Base-by-base conservation (phyloP, 1,139 yeast species). In the Candida albicans region DNA sequence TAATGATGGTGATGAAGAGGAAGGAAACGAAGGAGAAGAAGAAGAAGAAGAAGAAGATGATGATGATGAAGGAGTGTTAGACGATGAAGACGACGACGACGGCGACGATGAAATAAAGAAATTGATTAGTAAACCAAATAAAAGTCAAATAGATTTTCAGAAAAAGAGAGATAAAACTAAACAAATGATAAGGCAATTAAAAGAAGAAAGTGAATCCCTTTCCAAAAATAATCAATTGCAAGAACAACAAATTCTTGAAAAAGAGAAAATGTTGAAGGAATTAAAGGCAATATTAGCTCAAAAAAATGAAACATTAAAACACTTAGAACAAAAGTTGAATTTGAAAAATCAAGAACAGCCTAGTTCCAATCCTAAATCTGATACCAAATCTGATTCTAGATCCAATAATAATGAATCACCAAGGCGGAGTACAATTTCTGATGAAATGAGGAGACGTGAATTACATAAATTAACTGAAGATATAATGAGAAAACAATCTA, bases 401-500 rank as follows among this genome's bases (percentile, higher is more conserved):
- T 27, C 29, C 10, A n/a, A 4, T 9, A 27, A 27, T 27, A 49
- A 49, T 18, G 22, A 5, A 4, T 18, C 5, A 18, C 5, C 22
- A 4, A 3, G 22, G 5, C 5, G 5, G 22, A 18, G 3, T 5
- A 18, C 22, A 18, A 18, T 18, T 18, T 18, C 22, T 18, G 22
- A 18, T 18, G 22, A 18, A 5, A 18, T 5, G 39, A 55, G 50
- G 35, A 43, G 54, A 26, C 56, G 54, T 24, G 58, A 56, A 41
- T 47, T 58, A 15, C 56, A 56, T 26, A 53, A 53, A 39, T 52
- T 58, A 39, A 57, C 56, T 27, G 54, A 57, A 35, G 60, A 58
- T 45, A 51, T 59, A 10, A 48, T 58, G 18, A 43, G 46, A 36
- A 52, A 48, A 36, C 59, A 54, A 33, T 50, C 37, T 37, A 32